Conservation (phyloP, 768 basidiomycete species). For the Amanita rimosa region DNA sequence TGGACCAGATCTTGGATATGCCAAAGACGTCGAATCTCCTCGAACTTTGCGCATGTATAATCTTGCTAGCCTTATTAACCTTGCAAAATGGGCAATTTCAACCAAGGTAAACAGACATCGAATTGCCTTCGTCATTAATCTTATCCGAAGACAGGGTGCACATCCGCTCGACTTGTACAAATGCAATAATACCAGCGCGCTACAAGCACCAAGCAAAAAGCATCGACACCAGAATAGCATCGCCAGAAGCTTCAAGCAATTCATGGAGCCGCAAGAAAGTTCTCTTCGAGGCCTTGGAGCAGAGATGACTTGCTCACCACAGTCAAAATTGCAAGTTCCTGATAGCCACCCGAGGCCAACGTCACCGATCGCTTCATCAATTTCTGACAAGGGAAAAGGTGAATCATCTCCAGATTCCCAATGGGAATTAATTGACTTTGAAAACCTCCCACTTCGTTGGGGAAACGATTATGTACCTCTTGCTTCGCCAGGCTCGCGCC, state of each 20-base stretch:
- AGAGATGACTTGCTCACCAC: slow-evolving; percentile 20
- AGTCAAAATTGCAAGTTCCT: slow-evolving; percentile 18
- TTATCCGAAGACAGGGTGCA: slow-evolving; percentile 28
- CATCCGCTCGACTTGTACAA: slow-evolving; percentile 52
- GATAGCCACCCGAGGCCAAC: slow-evolving; percentile 7
- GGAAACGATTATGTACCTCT: slow-evolving; percentile 80
- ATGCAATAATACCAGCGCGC: slow-evolving; percentile 28
- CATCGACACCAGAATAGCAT: slow-evolving; percentile 47
- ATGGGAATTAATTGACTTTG: slow-evolving; percentile 31
- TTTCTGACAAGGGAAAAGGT: slow-evolving; percentile 15
- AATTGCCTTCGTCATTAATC: background rate
- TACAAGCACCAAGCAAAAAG: slow-evolving; percentile 33
- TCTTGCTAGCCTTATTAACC: slow-evolving; percentile 58
- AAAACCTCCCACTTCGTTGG: slow-evolving; percentile 69
- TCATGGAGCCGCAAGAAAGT: slow-evolving; percentile 27
- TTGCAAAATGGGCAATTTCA: slow-evolving; percentile 64
- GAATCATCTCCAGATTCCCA: slow-evolving; percentile 1
- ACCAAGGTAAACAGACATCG: slow-evolving; percentile 40
- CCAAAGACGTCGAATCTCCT: slow-evolving; percentile 43
- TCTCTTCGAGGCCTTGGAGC: slow-evolving; percentile 11
- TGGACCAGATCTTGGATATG: slow-evolving; percentile 44
- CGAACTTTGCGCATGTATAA: slow-evolving; percentile 75
- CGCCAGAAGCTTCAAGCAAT: slow-evolving; percentile 50
- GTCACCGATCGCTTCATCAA: slow-evolving; percentile 9
- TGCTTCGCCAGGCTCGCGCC: slow-evolving; percentile 54